Evolutionary conservation across 2,329 filamentous ascomycete species (phyloP).

Genomic region (Aspergillus neotritici): DNA sequence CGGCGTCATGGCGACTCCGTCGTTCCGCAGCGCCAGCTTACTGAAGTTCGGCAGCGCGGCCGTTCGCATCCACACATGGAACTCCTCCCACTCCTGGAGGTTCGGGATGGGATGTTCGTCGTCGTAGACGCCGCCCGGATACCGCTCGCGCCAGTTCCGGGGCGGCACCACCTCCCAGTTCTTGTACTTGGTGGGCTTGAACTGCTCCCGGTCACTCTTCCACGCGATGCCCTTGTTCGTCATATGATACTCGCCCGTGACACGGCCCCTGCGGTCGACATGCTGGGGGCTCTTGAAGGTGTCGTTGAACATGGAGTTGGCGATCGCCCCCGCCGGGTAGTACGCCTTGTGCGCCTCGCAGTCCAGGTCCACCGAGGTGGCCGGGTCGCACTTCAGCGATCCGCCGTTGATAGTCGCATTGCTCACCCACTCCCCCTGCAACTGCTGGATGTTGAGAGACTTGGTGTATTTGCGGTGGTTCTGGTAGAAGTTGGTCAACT

Average conservation of each 20-base stretch:
- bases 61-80: conserved; percentile 99
- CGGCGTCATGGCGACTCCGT: conserved; percentile 58
- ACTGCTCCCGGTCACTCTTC: conserved; percentile 74
- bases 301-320: conserved; percentile 97
- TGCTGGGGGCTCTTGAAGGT: conserved; percentile 65
- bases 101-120: conserved; percentile 68
- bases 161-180: conserved; percentile 66
- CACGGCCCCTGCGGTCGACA: conserved; percentile 45
- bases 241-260: conserved; percentile 62
- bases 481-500: conserved; percentile 96
- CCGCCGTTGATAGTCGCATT: conserved; percentile 59
- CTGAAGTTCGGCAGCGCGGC: conserved; percentile 90
- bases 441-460: conserved; percentile 75
- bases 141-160: conserved; percentile 74
- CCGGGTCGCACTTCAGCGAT: conserved; percentile 61
- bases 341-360: conserved; percentile 60
- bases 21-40: conserved; percentile 84
- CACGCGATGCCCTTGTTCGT: conserved; percentile 75
- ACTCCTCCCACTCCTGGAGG: conserved; percentile 69
- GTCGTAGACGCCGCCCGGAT: conserved; percentile 48
- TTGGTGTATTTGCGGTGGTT: conserved; percentile 96
- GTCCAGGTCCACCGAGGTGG: conserved; percentile 44
- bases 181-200: conserved; percentile 64
- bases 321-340: conserved; percentile 92
- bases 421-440: conserved; percentile 64